Base-by-base conservation (phyloP, 1,139 yeast genomes). In the Protomyces inouyei region DNA sequence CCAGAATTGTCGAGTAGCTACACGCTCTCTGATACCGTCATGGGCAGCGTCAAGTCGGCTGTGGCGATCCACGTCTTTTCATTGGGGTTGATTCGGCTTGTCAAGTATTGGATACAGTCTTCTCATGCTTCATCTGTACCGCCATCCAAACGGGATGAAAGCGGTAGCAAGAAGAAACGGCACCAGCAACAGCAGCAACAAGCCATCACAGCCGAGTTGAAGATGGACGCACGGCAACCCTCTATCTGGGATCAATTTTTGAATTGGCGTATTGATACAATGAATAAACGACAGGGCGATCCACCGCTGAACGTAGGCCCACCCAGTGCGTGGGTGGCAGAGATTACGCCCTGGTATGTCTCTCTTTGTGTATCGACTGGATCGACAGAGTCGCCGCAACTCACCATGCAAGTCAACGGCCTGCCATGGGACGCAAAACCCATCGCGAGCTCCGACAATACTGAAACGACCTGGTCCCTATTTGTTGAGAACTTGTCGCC, bases 201-300 rank as follows among this genome's bases (percentile, higher is more conserved):
- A 37, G 16, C 43, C 14, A n/a, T 37, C 4, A 18, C 48, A 16
- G 25, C 23, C 12, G 61, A 57, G 14, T 3, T 21, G 12, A 37
- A 36, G 25, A 16, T n/a, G n/a, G 46, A 10, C 28, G 14, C 14
- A 8, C 45, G 32, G 18, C 18, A 28, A 12, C n/a, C 37, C 3
- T 59, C 63, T 14, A 23, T 59, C 23, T 59, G 63, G 63, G 57
- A 52, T 43, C 38, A 28, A 4, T 38, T 59, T n/a, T 43, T 59
- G 21, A 51, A 38, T 10, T 32, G 52, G 52, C 52, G 63, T 5
- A 45, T 55, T 16, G 57, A 59, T 23, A 21, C 43, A 14, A 8
- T 37, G n/a, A 35, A 51, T 21, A 57, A 51, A 25, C 55, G 55
- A 12, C 55, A 51, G 14, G 63, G 40, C 52, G 28, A 4, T 46